A percentile compares a stretch with the other conserved stretches of the same genome.
Evolutionary conservation across 768 basidiomycete species (phyloP).

Genomic region (Serpula lacrymans): DNA sequence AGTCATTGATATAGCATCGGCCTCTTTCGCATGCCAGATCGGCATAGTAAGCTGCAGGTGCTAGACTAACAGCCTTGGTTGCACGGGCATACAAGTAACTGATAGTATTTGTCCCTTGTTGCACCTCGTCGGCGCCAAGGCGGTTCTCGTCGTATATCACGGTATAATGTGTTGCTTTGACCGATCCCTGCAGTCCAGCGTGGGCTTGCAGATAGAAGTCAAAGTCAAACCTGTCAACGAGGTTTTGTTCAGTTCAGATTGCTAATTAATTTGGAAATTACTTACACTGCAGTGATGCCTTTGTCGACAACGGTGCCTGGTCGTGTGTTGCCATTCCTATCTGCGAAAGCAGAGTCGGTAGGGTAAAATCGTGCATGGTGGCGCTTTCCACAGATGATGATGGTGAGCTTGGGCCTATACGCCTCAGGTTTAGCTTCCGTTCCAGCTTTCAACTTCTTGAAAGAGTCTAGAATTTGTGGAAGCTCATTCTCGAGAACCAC

Average conservation of each 20-base stretch:
- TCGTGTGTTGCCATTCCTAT: conserved; percentile 70
- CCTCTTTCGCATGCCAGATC: conserved; percentile 83
- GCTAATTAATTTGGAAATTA: conserved; percentile 14
- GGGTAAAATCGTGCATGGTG: conserved; percentile 58
- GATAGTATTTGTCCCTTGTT: conserved; percentile 64
- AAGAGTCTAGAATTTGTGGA: conserved; percentile 58
- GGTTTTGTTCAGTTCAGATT: not conserved
- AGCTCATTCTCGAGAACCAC: conserved; percentile 59
- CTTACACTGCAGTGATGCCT: conserved; percentile 69
- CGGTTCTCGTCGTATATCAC: conserved; percentile 76
- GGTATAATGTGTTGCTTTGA: conserved; percentile 73
- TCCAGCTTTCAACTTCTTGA: conserved; percentile 42
- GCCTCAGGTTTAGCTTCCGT: conserved; percentile 36
- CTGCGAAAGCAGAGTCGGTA: conserved; percentile 43
- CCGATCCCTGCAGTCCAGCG: conserved; percentile 67
- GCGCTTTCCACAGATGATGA: conserved; percentile 80
- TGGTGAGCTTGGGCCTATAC: conserved; percentile 64
- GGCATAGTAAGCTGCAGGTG: conserved; percentile 79
- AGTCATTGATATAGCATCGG: conserved; percentile 70
- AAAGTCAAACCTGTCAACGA: conserved; percentile 50
- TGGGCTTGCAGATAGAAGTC: conserved; percentile 75
- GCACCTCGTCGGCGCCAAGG: conserved; percentile 68
- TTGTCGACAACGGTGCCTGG: conserved; percentile 81
- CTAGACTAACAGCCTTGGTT: conserved; percentile 78
- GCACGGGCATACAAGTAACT: conserved; percentile 81